phyloP scores from a whole-genome alignment of 1,284 basidiomycete genomes.

The Irpex lacteus region DNA sequence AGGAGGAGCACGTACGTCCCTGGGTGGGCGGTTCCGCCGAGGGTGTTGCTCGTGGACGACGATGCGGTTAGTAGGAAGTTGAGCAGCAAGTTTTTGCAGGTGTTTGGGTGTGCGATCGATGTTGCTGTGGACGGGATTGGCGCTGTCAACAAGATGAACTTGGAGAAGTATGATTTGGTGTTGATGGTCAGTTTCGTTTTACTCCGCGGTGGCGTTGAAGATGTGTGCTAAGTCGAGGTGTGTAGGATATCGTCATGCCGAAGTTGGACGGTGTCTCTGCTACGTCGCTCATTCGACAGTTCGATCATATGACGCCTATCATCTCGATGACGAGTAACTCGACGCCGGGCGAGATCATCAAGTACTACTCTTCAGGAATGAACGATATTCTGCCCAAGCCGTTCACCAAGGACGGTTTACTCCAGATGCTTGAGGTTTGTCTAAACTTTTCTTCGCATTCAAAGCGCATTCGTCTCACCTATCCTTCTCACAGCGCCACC shows the following conservation, averaged over 20 bases:
- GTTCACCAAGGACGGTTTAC: slow-evolving; percentile 88
- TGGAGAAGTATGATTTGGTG: slow-evolving; percentile 92
- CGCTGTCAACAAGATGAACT: slow-evolving; percentile 95
- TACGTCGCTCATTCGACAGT: slow-evolving; percentile 90
- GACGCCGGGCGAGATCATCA: slow-evolving; percentile 87
- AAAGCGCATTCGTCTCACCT: not conserved
- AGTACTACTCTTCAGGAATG: slow-evolving; percentile 92
- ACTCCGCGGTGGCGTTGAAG: not conserved
- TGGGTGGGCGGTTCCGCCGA: slow-evolving; percentile 83
- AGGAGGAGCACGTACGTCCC: slow-evolving; percentile 80
- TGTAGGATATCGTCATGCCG: slow-evolving; percentile 93
- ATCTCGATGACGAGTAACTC: slow-evolving; percentile 97
- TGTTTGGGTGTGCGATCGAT: slow-evolving; percentile 94
- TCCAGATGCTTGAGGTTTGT: slow-evolving; percentile 83
- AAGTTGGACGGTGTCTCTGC: slow-evolving; percentile 89
- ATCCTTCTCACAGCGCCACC: slow-evolving; percentile 66
- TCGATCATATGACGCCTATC: slow-evolving; percentile 93
- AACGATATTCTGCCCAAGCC: slow-evolving; percentile 98
- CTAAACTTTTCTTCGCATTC: not conserved
- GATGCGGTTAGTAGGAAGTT: slow-evolving; percentile 89
- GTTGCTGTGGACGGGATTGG: slow-evolving; percentile 93
- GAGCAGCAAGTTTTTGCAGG: slow-evolving; percentile 91
- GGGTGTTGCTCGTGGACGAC: slow-evolving; percentile 92
- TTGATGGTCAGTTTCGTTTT: slow-evolving; percentile 71
- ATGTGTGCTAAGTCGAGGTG: not conserved